These are phyloP conservation scores for Hawksworthiomyces lignivorus DNA, from an alignment of 2,329 filamentous ascomycete species.

Conservation along the genomic window DNA sequence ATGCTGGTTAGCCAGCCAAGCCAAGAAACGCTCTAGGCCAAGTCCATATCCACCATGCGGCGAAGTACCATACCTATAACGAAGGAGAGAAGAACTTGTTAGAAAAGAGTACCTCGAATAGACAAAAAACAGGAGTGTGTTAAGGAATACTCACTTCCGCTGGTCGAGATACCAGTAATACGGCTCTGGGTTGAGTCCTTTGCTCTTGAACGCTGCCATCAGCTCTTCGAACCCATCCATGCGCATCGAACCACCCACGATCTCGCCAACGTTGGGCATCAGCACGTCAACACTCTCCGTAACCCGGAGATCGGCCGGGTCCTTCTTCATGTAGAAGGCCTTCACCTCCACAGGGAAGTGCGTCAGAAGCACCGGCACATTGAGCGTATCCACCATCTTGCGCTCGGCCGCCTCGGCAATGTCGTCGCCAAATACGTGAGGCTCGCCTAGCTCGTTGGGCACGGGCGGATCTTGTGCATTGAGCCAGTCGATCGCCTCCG, in stretches of 20 bases:
- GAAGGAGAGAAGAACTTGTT: background rate
- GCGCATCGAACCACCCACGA: constrained; percentile 94
- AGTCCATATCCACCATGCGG: constrained; percentile 35
- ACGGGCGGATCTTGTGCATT: constrained; percentile 72
- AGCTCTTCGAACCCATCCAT: constrained; percentile 88
- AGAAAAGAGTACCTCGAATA: background rate
- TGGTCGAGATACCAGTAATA: constrained; percentile 99
- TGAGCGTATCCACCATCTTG: constrained; percentile 94
- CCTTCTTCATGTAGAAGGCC: constrained; percentile 98
- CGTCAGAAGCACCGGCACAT: constrained; percentile 70
- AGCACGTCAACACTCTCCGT: constrained; percentile 84
- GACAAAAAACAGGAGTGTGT: background rate
- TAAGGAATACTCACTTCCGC: constrained; percentile 61
- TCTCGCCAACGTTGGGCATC: constrained; percentile 92
- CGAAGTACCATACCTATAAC: constrained; percentile 61
- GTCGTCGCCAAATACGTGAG: constrained; percentile 90
- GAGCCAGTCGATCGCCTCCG: constrained; percentile 91
- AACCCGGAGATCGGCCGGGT: constrained; percentile 66
- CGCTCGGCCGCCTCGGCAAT: constrained; percentile 94
- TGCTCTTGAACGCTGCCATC: constrained; percentile 77
- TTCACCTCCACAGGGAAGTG: constrained; percentile 98
- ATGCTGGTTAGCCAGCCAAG: constrained; percentile 57
- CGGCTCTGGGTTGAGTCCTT: constrained; percentile 73
- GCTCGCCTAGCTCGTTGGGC: constrained; percentile 83
- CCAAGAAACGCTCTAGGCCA: constrained; percentile 73